These are phyloP conservation scores for Alternaria triticina DNA, from an alignment of 2,329 filamentous ascomycete species.

Conservation along the genomic window DNA sequence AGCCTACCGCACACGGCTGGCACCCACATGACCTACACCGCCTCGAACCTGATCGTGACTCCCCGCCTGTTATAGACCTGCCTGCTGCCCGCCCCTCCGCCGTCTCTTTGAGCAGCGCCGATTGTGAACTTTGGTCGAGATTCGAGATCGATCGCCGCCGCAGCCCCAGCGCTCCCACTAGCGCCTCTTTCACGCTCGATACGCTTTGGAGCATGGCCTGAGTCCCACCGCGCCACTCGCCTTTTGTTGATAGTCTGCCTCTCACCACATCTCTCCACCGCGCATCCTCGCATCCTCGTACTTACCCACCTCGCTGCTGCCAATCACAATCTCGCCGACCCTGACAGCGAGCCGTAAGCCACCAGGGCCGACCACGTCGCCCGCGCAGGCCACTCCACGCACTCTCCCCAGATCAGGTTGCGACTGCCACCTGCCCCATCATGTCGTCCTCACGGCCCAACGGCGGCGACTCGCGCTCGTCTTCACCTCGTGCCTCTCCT, in stretches of 20 bases:
- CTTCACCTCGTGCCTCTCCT: conserved; percentile 20
- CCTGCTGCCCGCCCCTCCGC: background rate
- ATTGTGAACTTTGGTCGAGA: background rate
- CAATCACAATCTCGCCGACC: conserved; percentile 18
- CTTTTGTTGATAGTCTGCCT: conserved; percentile 6
- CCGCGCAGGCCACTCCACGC: conserved; percentile 16
- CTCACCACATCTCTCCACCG: conserved; percentile 15
- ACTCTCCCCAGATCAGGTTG: conserved; percentile 4
- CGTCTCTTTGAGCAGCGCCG: background rate
- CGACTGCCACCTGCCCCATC: conserved; percentile 11
- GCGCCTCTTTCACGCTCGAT: conserved; percentile 4
- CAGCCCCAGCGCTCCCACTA: conserved; percentile 8
- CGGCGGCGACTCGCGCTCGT: conserved; percentile 17
- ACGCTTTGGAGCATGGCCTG: background rate
- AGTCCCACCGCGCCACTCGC: conserved; percentile 1
- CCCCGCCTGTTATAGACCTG: background rate
- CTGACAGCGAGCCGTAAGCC: conserved; percentile 8
- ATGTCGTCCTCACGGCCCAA: conserved; percentile 11
- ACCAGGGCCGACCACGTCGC: conserved; percentile 21
- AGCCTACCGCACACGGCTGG: conserved; percentile 4
- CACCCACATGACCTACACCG: conserved; percentile 27
- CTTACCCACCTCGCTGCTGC: conserved; percentile 10
- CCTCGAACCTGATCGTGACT: conserved; percentile 3
- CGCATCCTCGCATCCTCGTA: background rate
- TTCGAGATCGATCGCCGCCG: background rate